These are phyloP conservation scores for Andrographis paniculata DNA, from an alignment of 305 asterid genomes.

Conservation along the genomic window DNA sequence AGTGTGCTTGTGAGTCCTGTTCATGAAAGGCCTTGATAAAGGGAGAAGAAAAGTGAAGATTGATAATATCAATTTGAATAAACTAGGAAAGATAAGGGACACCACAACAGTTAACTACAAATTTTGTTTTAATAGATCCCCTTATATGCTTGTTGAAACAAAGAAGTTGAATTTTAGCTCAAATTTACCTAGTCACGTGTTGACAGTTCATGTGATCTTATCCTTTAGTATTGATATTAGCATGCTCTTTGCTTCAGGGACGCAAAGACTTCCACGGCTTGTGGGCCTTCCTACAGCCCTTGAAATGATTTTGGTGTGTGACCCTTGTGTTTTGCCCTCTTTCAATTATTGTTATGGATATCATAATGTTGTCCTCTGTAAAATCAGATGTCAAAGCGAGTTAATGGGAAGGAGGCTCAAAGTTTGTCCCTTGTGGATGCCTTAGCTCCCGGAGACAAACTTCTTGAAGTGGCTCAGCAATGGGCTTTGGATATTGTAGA, in stretches of 20 bases:
- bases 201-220: constrained; percentile 10
- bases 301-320: constrained; percentile 47
- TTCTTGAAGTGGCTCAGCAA: constrained; percentile 39
- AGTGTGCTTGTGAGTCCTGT: constrained; percentile 1
- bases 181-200: constrained; percentile 10
- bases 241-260: constrained; percentile 30
- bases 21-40: neutral
- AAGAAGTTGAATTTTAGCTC: neutral
- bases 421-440: constrained; percentile 46
- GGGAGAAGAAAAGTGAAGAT: neutral
- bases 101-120: neutral
- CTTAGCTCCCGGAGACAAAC: constrained; percentile 38
- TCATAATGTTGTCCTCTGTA: constrained; percentile 14
- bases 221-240: constrained; percentile 12
- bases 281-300: constrained; percentile 51
- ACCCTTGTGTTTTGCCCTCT: neutral
- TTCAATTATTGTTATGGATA: constrained; percentile 14
- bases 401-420: constrained; percentile 43
- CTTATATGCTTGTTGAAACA: neutral
- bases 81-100: neutral
- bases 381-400: constrained; percentile 50
- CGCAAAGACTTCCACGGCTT: constrained; percentile 67
- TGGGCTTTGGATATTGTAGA: constrained; percentile 58
- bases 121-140: neutral
- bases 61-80: neutral